These are phyloP conservation scores for Neoboletus subvelutipes DNA, from an alignment of 768 basidiomycete genomes.

Conservation along the genomic window DNA sequence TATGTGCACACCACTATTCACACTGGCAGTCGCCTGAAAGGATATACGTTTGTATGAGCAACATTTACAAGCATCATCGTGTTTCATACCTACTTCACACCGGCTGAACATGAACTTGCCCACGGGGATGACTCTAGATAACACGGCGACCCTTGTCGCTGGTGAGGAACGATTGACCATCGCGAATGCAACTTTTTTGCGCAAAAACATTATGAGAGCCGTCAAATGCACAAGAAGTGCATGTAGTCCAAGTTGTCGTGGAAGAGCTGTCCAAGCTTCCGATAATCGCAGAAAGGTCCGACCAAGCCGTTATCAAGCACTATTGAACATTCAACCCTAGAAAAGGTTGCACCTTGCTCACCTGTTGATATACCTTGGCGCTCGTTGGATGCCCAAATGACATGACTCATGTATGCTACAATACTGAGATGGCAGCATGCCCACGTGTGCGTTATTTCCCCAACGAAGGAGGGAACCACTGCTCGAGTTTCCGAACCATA, in stretches of 20 bases:
- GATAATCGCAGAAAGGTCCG: not conserved
- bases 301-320: not conserved
- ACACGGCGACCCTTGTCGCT: not conserved
- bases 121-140: not conserved
- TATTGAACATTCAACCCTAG: not conserved
- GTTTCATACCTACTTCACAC: not conserved
- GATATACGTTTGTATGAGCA: not conserved
- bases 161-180: not conserved
- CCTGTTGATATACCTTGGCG: not conserved
- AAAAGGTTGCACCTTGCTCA: not conserved
- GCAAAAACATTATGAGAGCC: not conserved
- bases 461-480: slow-evolving; percentile 22
- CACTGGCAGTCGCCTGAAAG: not conserved
- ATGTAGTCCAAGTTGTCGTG: not conserved
- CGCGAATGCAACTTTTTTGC: not conserved
- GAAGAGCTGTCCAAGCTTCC: slow-evolving; percentile 12
- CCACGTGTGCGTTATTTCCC: not conserved
- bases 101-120: not conserved
- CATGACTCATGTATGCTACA: not conserved
- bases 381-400: not conserved
- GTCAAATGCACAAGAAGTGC: not conserved
- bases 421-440: not conserved
- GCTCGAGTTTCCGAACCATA: slow-evolving; percentile 24
- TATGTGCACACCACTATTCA: not conserved
- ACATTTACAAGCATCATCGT: too few species aligned